Percentiles rank a stretch among this genome's conserved stretches.
phyloP scores from a whole-genome alignment of 2,329 filamentous ascomycete genomes.

The Akanthomyces uredinophilus region DNA sequence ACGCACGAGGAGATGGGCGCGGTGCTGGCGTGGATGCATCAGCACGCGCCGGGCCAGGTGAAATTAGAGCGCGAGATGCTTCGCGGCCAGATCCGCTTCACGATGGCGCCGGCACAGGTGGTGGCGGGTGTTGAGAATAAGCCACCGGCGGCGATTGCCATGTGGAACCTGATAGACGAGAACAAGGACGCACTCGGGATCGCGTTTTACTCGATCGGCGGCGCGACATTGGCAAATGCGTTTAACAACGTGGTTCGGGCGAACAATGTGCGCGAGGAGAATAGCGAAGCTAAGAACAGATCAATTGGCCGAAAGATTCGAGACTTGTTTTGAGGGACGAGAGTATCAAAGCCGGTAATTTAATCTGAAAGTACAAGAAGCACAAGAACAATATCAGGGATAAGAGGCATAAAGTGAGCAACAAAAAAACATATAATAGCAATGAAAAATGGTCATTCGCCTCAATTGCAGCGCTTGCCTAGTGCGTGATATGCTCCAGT shows the following conservation, averaged over 20 bases:
- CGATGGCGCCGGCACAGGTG: slow-evolving; percentile 10
- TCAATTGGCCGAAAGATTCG: background rate
- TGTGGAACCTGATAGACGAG: slow-evolving; percentile 44
- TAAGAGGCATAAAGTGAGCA: too few relatives aligned
- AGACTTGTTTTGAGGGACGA: background rate
- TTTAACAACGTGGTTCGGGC: slow-evolving; percentile 64
- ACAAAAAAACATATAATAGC: background rate
- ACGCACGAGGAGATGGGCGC: slow-evolving; percentile 48
- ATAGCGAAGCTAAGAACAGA: slow-evolving; percentile 6
- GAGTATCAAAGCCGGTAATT: background rate
- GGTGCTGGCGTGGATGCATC: slow-evolving; percentile 51
- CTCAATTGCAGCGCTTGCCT: background rate
- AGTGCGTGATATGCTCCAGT: background rate
- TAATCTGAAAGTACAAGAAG: too few relatives aligned
- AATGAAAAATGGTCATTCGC: background rate
- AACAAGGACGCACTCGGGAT: slow-evolving; percentile 54
- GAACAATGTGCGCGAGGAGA: slow-evolving; percentile 37
- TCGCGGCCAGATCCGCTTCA: slow-evolving; percentile 56
- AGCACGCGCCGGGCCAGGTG: slow-evolving; percentile 45
- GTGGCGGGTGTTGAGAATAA: background rate
- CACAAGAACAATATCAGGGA: too few relatives aligned
- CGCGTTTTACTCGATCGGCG: slow-evolving; percentile 61
- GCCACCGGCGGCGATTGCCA: slow-evolving; percentile 13
- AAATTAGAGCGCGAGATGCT: slow-evolving; percentile 51
- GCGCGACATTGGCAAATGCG: slow-evolving; percentile 64